Percentiles rank a stretch among this genome's conserved stretches.
Conservation (phyloP, 495 filamentous ascomycete species). For the Penicillium crystallinum region DNA sequence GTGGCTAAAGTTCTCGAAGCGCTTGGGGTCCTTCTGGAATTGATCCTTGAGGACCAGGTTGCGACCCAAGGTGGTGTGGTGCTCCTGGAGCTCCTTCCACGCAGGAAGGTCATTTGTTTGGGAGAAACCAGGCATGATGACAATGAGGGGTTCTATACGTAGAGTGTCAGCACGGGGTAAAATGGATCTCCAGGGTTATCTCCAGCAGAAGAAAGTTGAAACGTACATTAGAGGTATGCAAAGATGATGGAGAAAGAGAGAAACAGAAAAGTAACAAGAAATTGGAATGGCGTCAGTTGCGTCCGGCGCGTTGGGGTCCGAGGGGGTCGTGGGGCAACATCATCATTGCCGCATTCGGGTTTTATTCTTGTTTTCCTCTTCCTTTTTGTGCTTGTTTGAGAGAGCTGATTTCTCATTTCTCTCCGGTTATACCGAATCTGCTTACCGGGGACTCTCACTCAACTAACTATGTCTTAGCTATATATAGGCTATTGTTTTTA, state of each 20-base stretch:
- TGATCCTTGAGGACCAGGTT: conserved; percentile 88
- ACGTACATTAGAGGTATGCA: conserved; percentile 6
- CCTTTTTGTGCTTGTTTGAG: background rate
- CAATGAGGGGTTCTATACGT: conserved; percentile 13
- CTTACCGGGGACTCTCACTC: background rate
- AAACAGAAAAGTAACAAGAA: conserved; percentile 15
- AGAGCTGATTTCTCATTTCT: background rate
- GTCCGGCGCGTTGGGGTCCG: conserved; percentile 41
- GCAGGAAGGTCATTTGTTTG: conserved; percentile 77
- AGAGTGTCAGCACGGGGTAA: conserved; percentile 33
- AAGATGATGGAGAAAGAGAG: background rate
- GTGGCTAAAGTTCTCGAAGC: conserved; percentile 86
- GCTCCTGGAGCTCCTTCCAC: conserved; percentile 84
- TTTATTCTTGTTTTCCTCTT: background rate
- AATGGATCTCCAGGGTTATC: background rate
- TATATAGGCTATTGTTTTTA: background rate
- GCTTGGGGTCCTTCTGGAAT: conserved; percentile 81
- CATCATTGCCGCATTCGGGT: conserved; percentile 30
- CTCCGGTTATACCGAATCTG: background rate
- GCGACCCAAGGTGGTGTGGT: conserved; percentile 77
- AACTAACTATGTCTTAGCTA: background rate
- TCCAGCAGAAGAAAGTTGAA: background rate
- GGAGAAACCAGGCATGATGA: conserved; percentile 54
- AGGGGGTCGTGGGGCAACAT: conserved; percentile 34
- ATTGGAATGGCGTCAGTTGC: conserved; percentile 27